phyloP scores from a whole-genome alignment of 2,329 filamentous ascomycete species.

The Cercospora sp. region DNA sequence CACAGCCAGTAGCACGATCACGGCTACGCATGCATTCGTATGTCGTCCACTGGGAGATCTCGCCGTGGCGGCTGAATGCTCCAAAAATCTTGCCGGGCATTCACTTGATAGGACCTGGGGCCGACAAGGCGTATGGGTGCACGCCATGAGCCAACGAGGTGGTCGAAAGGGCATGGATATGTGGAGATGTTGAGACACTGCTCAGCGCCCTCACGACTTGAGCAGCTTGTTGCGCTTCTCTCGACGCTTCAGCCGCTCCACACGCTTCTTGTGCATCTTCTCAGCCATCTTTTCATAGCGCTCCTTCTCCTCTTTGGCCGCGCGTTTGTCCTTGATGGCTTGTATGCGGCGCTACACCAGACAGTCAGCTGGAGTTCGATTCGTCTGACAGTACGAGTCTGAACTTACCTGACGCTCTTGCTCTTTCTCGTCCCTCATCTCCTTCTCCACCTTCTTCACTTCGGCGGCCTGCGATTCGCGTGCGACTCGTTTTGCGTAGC shows the following conservation, averaged over 20 bases:
- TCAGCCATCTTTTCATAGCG: slow-evolving; percentile 91
- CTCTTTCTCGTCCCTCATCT: slow-evolving; percentile 95
- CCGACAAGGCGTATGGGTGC: not conserved
- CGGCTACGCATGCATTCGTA: not conserved
- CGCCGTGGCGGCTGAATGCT: not conserved
- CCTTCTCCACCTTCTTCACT: slow-evolving; percentile 90
- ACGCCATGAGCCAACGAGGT: not conserved
- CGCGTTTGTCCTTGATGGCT: slow-evolving; percentile 79
- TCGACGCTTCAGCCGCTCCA: slow-evolving; percentile 88
- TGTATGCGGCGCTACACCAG: slow-evolving; percentile 67
- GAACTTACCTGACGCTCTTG: slow-evolving; percentile 72
- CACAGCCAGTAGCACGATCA: not conserved
- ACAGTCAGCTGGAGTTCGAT: slow-evolving; percentile 21
- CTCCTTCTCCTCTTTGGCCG: slow-evolving; percentile 88
- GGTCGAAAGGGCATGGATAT: not conserved
- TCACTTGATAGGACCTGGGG: not conserved
- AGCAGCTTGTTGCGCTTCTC: slow-evolving; percentile 92
- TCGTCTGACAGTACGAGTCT: too few relatives aligned
- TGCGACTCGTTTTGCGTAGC: slow-evolving; percentile 74
- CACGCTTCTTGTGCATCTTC: slow-evolving; percentile 95
- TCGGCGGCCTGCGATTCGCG: slow-evolving; percentile 68
- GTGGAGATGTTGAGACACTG: not conserved
- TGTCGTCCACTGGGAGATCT: not conserved
- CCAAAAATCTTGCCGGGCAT: not conserved
- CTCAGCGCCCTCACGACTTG: slow-evolving; percentile 44